A percentile compares a stretch with the other conserved stretches of the same genome.
phyloP scores from a whole-genome alignment of 176 grass and related monocot genomes.

The Poa pratensis region DNA sequence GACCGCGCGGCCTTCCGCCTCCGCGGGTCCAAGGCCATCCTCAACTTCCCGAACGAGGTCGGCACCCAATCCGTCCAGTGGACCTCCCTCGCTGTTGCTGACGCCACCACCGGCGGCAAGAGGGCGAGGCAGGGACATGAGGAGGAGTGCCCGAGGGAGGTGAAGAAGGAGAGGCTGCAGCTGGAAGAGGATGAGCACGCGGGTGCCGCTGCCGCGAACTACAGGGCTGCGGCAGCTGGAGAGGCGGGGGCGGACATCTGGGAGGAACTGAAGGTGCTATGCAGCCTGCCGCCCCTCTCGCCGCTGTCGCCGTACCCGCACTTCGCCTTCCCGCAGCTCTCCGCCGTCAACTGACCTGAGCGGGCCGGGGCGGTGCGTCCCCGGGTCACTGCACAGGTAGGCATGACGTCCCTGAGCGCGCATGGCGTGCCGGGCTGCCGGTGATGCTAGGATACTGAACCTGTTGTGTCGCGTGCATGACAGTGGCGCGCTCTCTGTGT shows the following conservation, averaged over 20 bases:
- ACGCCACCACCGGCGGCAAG: conserved; percentile 29
- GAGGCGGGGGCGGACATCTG: conserved; percentile 30
- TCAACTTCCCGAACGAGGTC: conserved; percentile 76
- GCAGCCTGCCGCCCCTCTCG: conserved; percentile 51
- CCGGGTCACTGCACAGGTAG: too few species aligned
- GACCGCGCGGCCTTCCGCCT: conserved; percentile 68
- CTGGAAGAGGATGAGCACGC: neutral
- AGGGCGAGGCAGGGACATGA: conserved; percentile 3
- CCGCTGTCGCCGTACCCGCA: conserved; percentile 48
- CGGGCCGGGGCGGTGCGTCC: neutral
- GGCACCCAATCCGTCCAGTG: conserved; percentile 11
- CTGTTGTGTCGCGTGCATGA: neutral
- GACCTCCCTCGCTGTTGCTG: neutral
- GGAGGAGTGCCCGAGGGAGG: conserved; percentile 19
- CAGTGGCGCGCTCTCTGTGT: too few species aligned
- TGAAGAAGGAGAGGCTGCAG: conserved; percentile 39
- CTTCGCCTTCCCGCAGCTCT: conserved; percentile 48
- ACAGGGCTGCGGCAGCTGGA: neutral
- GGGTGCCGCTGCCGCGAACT: neutral
- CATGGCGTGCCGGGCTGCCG: neutral
- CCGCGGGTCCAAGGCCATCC: conserved; percentile 66
- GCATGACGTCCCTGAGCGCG: neutral
- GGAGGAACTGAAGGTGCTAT: conserved; percentile 42
- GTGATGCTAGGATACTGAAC: neutral
- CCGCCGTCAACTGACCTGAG: conserved; percentile 34